These are phyloP conservation scores for Paramecium bursaria DNA, from an alignment of 73 alveolate genomes.

Conservation along the genomic window DNA sequence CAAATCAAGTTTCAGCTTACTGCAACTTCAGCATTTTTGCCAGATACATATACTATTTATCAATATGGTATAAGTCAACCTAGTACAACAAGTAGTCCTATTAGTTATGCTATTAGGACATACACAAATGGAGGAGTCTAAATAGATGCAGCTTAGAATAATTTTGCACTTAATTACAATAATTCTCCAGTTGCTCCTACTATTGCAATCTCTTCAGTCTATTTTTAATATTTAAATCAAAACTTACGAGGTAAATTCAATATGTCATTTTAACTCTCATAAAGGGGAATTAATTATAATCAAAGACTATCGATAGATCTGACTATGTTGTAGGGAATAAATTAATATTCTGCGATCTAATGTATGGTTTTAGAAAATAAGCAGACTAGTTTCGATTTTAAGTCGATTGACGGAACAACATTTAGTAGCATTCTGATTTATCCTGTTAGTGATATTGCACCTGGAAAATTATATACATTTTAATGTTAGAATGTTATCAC, in stretches of 20 bases:
- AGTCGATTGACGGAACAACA: conserved; percentile 7
- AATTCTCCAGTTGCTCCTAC: conserved; percentile 20
- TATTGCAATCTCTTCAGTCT: neutral
- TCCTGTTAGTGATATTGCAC: conserved; percentile 17
- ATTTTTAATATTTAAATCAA: neutral
- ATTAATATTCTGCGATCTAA: too few species aligned
- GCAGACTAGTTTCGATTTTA: conserved; percentile 24
- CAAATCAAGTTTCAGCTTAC: conserved; percentile 2
- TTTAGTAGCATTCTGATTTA: neutral
- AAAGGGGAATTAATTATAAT: conserved; percentile 31
- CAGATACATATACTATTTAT: conserved; percentile 38
- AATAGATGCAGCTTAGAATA: conserved; percentile 7
- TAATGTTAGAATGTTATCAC: conserved; percentile 18
- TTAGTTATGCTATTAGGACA: neutral
- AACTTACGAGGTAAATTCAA: neutral
- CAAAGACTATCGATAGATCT: neutral
- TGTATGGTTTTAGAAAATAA: too few species aligned
- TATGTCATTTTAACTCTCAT: neutral
- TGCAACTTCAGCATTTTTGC: neutral
- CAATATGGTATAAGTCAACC: conserved; percentile 48
- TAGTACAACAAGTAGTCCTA: conserved; percentile 10
- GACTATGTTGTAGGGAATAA: neutral
- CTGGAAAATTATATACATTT: neutral
- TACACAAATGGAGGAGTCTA: neutral
- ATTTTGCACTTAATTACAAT: neutral